phyloP scores from a whole-genome alignment of 2,329 filamentous ascomycete genomes.

The Colletotrichum limetticola region DNA sequence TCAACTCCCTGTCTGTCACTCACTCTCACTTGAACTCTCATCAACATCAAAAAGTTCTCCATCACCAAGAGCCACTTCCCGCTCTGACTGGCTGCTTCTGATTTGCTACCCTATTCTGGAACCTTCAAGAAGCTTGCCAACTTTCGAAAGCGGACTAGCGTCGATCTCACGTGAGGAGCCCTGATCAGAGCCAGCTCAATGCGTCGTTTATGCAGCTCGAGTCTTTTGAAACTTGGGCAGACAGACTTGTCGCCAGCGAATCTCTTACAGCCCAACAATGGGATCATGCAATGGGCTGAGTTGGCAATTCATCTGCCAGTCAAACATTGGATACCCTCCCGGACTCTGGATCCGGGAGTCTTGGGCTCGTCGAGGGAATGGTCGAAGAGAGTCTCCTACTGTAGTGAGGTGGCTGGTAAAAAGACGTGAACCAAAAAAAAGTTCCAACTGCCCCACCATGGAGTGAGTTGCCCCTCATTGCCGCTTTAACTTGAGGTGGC shows the following conservation, averaged over 20 bases:
- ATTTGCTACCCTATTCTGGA: conserved; percentile 48
- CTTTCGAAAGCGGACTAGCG: conserved; percentile 41
- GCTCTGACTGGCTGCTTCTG: conserved; percentile 30
- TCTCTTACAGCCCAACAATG: conserved; percentile 12
- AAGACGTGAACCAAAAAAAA: conserved; percentile 29
- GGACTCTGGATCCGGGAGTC: background rate
- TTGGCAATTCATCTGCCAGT: conserved; percentile 25
- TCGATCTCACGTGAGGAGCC: conserved; percentile 36
- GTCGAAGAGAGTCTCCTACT: background rate
- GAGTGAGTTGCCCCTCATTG: conserved; percentile 69
- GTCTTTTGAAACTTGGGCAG: conserved; percentile 25
- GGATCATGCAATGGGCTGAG: conserved; percentile 18
- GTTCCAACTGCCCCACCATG: conserved; percentile 66
- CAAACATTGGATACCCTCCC: conserved; percentile 9
- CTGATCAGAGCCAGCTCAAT: conserved; percentile 31
- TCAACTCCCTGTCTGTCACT: conserved; percentile 20
- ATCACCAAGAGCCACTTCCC: conserved; percentile 2
- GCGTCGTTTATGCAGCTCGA: conserved; percentile 24
- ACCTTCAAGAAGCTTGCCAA: conserved; percentile 51
- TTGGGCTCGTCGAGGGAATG: conserved; percentile 6
- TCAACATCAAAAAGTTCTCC: conserved; percentile 33
- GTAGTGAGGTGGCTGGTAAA: conserved; percentile 35
- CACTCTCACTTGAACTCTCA: conserved; percentile 29
- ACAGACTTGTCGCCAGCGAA: conserved; percentile 3
- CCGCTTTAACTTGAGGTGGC: conserved; percentile 65